Base-by-base conservation (phyloP, 305 asterid species). In the Plantago coronopus region DNA sequence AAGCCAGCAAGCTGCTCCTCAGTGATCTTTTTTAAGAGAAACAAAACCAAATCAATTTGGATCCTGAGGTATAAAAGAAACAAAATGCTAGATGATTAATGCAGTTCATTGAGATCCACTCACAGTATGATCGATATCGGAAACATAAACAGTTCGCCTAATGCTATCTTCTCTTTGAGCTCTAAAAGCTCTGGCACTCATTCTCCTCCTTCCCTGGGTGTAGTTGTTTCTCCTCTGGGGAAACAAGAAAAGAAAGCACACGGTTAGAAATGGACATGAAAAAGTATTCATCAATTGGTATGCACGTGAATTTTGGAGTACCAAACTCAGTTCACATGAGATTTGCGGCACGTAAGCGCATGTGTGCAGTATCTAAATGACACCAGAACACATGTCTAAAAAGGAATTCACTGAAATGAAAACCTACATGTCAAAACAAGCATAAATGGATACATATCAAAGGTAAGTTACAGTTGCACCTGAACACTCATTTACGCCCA, bases 91-190 rank as follows among this genome's bases (percentile, higher is more conserved):
- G 17, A 59, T 42, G 0, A 54, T 23, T 17, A 61, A n/a, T 22
- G 38, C 46, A 56, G 18, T 50, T n/a, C 11, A 27, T 42, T 51
- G 50, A 57, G 48, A 46, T 63, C 50, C 27, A 57, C 90, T 78
- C 74, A 86, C 98, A 76, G 75, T 84, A 69, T 85, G 91, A 72
- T 83, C 95, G 62, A 91, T 79, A 72, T 84, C 98, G 21, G 97
- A 83, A 54, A 91, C 98, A 73, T 91, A 91, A 61, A 91, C 95
- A 62, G 98, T 91, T 69, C 98, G 81, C 80, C 91, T 81, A 53
- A 91, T 83, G 66, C 89, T 86, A 76, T 86, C 91, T 67, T 91
- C 96, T 78, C 96, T 86, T 74, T 87, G 95, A 79, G 94, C 96
- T 76, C 78, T 83, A 65, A 65, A 82, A 72, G 86, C 74, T 81